A percentile compares a stretch with the other conserved stretches of the same genome.
Evolutionary conservation across 2,329 filamentous ascomycete species (phyloP).

Genomic region (Phaeophleospora eucalypticola): DNA sequence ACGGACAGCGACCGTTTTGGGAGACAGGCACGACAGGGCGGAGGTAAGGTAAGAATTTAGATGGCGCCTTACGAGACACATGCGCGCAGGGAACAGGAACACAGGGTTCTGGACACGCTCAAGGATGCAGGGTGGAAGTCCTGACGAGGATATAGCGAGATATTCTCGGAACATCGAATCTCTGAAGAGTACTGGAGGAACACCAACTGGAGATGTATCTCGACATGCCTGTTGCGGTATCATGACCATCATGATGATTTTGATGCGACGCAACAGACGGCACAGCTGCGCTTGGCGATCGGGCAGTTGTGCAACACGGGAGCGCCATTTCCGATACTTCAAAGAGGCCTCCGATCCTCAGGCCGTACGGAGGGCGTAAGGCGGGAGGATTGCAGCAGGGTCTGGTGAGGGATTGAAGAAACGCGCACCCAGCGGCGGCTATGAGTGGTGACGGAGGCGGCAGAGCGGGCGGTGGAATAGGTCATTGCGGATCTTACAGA

Average conservation of each 20-base stretch:
- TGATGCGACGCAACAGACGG: too few relatives aligned
- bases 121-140: background rate
- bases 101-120: background rate
- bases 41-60: background rate
- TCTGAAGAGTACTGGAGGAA: background rate
- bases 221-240: background rate
- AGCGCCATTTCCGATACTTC: too few relatives aligned
- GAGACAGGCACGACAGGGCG: background rate
- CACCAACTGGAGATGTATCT: background rate
- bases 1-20: background rate
- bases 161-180: background rate
- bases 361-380: too few relatives aligned
- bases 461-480: background rate
- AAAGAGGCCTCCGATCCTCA: too few relatives aligned
- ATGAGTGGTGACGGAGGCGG: too few relatives aligned
- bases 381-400: too few relatives aligned
- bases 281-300: too few relatives aligned
- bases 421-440: too few relatives aligned
- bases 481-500: background rate
- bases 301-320: too few relatives aligned
- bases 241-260: too few relatives aligned
- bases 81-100: background rate
- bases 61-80: background rate
- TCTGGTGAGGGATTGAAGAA: too few relatives aligned
- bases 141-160: background rate